phyloP scores from a whole-genome alignment of 768 basidiomycete genomes.

The Termitomyces sp. region DNA sequence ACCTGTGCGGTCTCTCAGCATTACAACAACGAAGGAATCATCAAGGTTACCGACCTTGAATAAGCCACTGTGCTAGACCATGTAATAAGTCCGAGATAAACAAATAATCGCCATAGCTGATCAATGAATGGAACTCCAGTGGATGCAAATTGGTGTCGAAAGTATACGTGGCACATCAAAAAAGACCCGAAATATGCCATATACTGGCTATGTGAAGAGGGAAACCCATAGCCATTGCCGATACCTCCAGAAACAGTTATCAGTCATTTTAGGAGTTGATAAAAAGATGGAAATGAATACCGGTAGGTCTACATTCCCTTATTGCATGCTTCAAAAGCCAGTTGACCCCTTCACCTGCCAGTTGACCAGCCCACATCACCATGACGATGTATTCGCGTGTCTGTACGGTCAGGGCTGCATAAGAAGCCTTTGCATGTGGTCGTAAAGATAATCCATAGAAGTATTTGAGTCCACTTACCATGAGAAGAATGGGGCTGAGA shows the following conservation, averaged over 20 bases:
- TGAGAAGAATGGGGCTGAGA: slow-evolving; percentile 64
- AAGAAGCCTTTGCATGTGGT: slow-evolving; percentile 53
- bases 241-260: slow-evolving; percentile 34
- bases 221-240: slow-evolving; percentile 79
- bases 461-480: slow-evolving; percentile 35
- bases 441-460: not conserved
- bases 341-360: slow-evolving; percentile 66
- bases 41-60: slow-evolving; percentile 49
- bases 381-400: slow-evolving; percentile 78
- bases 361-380: slow-evolving; percentile 80
- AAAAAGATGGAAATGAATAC: slow-evolving; percentile 29
- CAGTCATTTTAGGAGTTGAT: not conserved
- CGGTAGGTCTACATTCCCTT: slow-evolving; percentile 61
- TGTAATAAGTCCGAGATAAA: slow-evolving; percentile 43
- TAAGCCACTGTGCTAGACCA: slow-evolving; percentile 72
- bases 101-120: slow-evolving; percentile 32
- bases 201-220: slow-evolving; percentile 85
- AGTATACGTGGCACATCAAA: slow-evolving; percentile 65
- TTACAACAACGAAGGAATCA: not conserved
- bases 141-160: slow-evolving; percentile 57
- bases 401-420: slow-evolving; percentile 67
- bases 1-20: slow-evolving; percentile 31
- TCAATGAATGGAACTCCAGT: slow-evolving; percentile 51
- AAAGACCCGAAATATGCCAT: slow-evolving; percentile 87
- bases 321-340: slow-evolving; percentile 60